Conservation (phyloP, 495 filamentous ascomycete species). For the Bacidia gigantensis region DNA sequence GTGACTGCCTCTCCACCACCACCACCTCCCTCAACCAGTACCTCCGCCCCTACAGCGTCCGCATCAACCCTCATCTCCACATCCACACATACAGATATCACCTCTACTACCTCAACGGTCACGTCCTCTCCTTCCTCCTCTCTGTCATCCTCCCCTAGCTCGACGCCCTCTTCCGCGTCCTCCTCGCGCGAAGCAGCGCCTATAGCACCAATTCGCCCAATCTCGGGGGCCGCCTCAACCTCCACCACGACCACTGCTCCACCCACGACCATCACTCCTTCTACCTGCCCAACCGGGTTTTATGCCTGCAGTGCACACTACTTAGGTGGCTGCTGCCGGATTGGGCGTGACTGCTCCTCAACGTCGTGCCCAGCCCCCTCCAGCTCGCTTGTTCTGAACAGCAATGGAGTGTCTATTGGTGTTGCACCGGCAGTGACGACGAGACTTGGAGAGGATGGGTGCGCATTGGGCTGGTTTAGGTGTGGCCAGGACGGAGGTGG, state of each 20-base stretch:
- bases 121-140: conserved; percentile 23
- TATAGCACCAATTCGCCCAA: conserved; percentile 35
- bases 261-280: conserved; percentile 22
- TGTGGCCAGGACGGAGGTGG: conserved; percentile 55
- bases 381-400: conserved; percentile 48
- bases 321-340: conserved; percentile 64
- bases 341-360: conserved; percentile 66
- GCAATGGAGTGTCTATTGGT: conserved; percentile 51
- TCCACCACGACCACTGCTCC: conserved; percentile 26
- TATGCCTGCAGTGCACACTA: conserved; percentile 57
- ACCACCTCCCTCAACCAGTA: conserved; percentile 19
- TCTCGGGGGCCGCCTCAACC: conserved; percentile 25
- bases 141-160: conserved; percentile 22
- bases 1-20: conserved; percentile 23
- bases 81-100: conserved; percentile 18
- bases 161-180: conserved; percentile 22
- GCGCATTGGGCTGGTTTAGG: conserved; percentile 64
- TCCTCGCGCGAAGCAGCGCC: conserved; percentile 27
- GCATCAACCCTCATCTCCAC: conserved; percentile 29
- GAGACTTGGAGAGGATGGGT: conserved; percentile 25
- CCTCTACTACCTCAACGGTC: conserved; percentile 32
- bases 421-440: conserved; percentile 36
- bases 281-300: conserved; percentile 57
- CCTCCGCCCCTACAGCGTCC: conserved; percentile 15
- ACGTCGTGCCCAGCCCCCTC: conserved; percentile 49